Evolutionary conservation across 495 filamentous ascomycete genomes (phyloP), one percentile per base, ranked within the genome.

Genomic region (Extremus antarcticus): DNA sequence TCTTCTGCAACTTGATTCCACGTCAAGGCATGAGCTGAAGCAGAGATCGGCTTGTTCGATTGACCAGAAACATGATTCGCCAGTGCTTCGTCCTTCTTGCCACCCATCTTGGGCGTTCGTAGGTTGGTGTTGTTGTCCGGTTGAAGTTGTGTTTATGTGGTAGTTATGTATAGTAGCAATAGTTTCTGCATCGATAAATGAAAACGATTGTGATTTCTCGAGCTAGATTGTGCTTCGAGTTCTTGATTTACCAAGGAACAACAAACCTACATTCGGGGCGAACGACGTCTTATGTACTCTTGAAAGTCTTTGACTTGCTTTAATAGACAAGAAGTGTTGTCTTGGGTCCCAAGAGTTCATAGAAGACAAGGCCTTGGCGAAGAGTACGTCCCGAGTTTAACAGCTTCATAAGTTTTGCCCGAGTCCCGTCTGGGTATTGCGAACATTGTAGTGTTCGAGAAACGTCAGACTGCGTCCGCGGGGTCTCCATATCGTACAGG

Each of bases 11-110:
- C 70, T 55, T 78, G 67, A 29, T 75, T 68, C 59, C 63, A 69
- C 17, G 77, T 58, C 23, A 91, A 73, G 39, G 79, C 71, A 62
- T 90, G 86, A 16, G 87, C 81, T 8, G 84, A 83, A 43, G 71
- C 68, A 9, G 77, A 78, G 19, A 89, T 66, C 65, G 70, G 59
- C 45, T 66, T 66, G 66, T 79, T 78, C 55, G 74, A 66, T 65
- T 79, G 75, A 65, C 78, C 75, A 39, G 71, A 75, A 67, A 78
- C 68, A 70, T 80, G 68, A 40, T 62, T 56, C 4, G 25, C 56
- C 3, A 59, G 25, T 7, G 40, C 13, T 11, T 23, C 43, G 3
- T 41, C 35, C 11, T 24, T 22, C 20, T 13, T 32, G 40, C 40
- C 52, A 15, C 52, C 52, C 40, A 45, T 54, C 10, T 19, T 54